phyloP scores from a whole-genome alignment of 495 filamentous ascomycete species.

The Penicillium atrosanguineum region DNA sequence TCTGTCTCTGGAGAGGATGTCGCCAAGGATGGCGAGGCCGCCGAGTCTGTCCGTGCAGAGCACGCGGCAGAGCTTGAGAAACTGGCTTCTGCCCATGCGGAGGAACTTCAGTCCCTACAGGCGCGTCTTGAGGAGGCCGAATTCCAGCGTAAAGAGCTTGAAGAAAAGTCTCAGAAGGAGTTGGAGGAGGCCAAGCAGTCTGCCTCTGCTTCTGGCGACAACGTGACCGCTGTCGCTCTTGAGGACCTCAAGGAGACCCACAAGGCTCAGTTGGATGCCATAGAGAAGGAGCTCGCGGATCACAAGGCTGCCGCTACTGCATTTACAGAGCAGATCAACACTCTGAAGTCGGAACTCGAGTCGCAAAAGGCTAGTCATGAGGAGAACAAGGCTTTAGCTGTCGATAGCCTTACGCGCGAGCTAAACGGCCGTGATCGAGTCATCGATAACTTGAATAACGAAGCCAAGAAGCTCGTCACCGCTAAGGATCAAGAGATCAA shows the following conservation, averaged over 20 bases:
- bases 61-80: constrained; percentile 40
- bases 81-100: constrained; percentile 33
- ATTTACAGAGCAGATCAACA: constrained; percentile 38
- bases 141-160: constrained; percentile 37
- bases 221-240: constrained; percentile 31
- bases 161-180: constrained; percentile 40
- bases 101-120: constrained; percentile 37
- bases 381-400: constrained; percentile 38
- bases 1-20: constrained; percentile 28
- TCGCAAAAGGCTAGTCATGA: constrained; percentile 32
- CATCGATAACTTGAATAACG: constrained; percentile 42
- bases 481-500: constrained; percentile 42
- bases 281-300: constrained; percentile 36
- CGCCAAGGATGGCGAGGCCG: constrained; percentile 22
- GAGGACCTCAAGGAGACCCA: constrained; percentile 42
- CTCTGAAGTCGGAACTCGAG: constrained; percentile 40
- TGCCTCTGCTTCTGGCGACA: constrained; percentile 36
- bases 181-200: constrained; percentile 40
- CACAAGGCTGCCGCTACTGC: constrained; percentile 36
- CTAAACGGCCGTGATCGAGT: constrained; percentile 43
- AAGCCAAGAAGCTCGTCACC: constrained; percentile 38
- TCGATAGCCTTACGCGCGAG: constrained; percentile 39
- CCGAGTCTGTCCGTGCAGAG: constrained; percentile 33
- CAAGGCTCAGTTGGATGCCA: constrained; percentile 35
- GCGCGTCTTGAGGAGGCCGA: constrained; percentile 40